Conservation (phyloP, 495 filamentous ascomycete genomes). For the Xylaria curta region DNA sequence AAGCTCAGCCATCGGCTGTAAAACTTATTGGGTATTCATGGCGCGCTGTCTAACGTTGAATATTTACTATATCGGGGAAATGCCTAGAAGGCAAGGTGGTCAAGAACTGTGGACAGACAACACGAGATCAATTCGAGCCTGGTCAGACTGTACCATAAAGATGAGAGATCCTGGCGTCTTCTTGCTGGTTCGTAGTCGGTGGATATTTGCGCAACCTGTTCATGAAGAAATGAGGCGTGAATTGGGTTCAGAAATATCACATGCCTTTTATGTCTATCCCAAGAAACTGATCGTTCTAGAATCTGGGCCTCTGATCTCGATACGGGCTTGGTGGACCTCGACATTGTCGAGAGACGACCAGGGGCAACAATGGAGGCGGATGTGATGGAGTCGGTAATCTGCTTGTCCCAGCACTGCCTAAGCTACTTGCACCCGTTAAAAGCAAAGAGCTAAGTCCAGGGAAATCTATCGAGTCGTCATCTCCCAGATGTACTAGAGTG, state of each 20-base stretch:
- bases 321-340: conserved; percentile 6
- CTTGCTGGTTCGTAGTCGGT: neutral
- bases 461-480: conserved; percentile 11
- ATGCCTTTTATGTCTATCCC: neutral
- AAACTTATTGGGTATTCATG: neutral
- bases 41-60: neutral
- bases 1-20: neutral
- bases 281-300: conserved; percentile 22
- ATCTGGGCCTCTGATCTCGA: conserved; percentile 13
- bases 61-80: neutral
- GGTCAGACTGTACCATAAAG: neutral
- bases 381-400: conserved; percentile 12
- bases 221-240: neutral
- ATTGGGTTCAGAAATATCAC: conserved; percentile 16
- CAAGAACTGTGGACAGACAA: neutral
- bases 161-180: neutral
- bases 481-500: neutral
- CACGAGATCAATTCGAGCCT: neutral
- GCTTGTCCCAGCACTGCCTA: neutral
- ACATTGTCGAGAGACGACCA: neutral
- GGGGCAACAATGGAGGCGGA: neutral
- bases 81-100: neutral
- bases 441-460: neutral
- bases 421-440: neutral
- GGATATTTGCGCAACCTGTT: neutral